Evolutionary conservation across 1,284 basidiomycete species (phyloP).

Genomic region (Kalmanozyma brasiliensis): DNA sequence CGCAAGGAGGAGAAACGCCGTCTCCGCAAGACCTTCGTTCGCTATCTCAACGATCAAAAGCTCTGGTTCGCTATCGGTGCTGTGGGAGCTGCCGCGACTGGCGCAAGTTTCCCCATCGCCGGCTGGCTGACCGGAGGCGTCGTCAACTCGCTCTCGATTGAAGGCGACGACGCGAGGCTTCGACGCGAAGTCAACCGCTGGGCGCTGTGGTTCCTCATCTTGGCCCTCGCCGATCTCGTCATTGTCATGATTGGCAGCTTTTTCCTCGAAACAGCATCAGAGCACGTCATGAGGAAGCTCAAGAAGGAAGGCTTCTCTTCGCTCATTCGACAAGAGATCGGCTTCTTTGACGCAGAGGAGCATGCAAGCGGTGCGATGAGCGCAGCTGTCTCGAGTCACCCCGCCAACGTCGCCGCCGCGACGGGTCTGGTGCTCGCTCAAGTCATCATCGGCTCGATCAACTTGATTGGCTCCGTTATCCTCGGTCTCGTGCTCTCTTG

Average conservation of each 20-base stretch:
- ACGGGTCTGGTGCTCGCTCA: slow-evolving; percentile 69
- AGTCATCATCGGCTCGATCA: slow-evolving; percentile 62
- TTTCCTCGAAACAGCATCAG: slow-evolving; percentile 61
- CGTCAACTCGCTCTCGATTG: slow-evolving; percentile 55
- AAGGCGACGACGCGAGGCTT: slow-evolving; percentile 34
- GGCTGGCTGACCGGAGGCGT: slow-evolving; percentile 64
- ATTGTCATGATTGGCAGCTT: slow-evolving; percentile 53
- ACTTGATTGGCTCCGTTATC: slow-evolving; percentile 68
- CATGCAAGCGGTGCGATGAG: slow-evolving; percentile 68
- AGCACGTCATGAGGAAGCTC: slow-evolving; percentile 53
- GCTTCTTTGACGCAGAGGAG: slow-evolving; percentile 65
- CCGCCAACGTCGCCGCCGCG: slow-evolving; percentile 67
- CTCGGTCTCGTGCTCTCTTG: slow-evolving; percentile 69
- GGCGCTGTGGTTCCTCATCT: slow-evolving; percentile 58
- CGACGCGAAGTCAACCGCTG: slow-evolving; percentile 44
- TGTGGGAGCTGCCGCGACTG: slow-evolving; percentile 49
- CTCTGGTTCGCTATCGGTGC: slow-evolving; percentile 49
- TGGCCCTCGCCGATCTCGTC: slow-evolving; percentile 49
- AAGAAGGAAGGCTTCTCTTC: slow-evolving; percentile 55
- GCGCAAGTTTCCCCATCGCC: slow-evolving; percentile 68
- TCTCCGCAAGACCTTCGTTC: slow-evolving; percentile 30
- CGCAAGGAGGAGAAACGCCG: slow-evolving; percentile 37
- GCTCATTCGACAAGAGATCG: slow-evolving; percentile 62
- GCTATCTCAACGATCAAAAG: slow-evolving; percentile 41
- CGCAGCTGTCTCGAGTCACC: slow-evolving; percentile 66